Base-by-base conservation (phyloP, 2,329 filamentous ascomycete species). In the Blastomyces silverae region DNA sequence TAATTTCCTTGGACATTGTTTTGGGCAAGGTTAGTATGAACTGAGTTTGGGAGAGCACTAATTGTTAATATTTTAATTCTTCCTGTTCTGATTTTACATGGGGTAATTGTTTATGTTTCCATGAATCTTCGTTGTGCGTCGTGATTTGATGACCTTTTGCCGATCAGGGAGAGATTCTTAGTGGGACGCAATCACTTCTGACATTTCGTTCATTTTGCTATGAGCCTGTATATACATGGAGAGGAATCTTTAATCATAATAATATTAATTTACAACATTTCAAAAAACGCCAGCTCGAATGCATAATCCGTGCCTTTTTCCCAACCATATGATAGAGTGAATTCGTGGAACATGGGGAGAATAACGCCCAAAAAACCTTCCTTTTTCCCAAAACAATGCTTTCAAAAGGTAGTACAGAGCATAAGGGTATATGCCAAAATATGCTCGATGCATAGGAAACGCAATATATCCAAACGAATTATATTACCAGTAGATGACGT, bases 381-480 rank as follows among this genome's bases (percentile, higher is more conserved):
- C 34, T 37, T 17, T 56, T 56, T 31, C 28, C 22, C 44, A 31
- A 25, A 39, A 48, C 6, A 17, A 37, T 52, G 48, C 8, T 37
- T 37, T 52, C 34, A 37, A 44, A 37, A 28, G 25, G 37, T 37
- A 15, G n/a, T 22, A 15, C 42, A n/a, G 8, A 46, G 17, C n/a
- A 62, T 55, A 44, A 62, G 52, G 11, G 37, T 53, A 62, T 53
- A 62, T 62, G 60, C 37, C 46, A 62, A 25, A 50, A 50, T 7
- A 31, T 31, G 39, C 20, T 46, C 34, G 42, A 61, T n/a, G 28
- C 20, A 46, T n/a, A 55, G 22, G 39, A 46, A 39, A 62, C 13
- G 28, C 13, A 55, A 62, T 48, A 62, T 53, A 62, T 20, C 11
- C 17, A 15, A 55, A 55, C 5, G n/a, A 42, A 42, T 28, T 13